phyloP scores from a whole-genome alignment of 2,329 filamentous ascomycete species.

The Ascocoryne sarcoides region DNA sequence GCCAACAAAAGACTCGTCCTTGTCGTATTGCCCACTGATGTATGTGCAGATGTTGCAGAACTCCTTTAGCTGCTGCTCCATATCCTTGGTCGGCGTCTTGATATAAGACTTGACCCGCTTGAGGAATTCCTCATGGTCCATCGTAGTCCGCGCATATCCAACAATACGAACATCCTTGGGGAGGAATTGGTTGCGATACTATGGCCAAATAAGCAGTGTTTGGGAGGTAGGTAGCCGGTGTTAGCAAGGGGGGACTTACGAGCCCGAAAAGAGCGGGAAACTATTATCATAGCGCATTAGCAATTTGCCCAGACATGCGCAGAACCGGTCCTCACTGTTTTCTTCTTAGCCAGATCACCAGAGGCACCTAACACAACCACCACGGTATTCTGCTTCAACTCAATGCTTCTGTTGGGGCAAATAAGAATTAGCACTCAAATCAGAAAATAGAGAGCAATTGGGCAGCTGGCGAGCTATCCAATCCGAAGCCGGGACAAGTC shows the following conservation, averaged over 20 bases:
- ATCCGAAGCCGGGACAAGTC: too few relatives aligned
- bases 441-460: too few relatives aligned
- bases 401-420: constrained; percentile 40
- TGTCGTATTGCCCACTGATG: constrained; percentile 93
- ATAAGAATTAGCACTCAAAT: constrained; percentile 30
- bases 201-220: constrained; percentile 15
- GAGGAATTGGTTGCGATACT: constrained; percentile 99
- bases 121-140: constrained; percentile 95
- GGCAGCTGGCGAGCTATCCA: too few relatives aligned
- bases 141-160: constrained; percentile 98
- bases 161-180: constrained; percentile 94
- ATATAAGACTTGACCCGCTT: constrained; percentile 95
- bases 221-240: constrained; percentile 5
- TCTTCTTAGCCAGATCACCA: constrained; percentile 98
- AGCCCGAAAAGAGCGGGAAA: constrained; percentile 96
- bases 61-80: constrained; percentile 87
- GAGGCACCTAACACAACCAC: constrained; percentile 96
- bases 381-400: constrained; percentile 97
- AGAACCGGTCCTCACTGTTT: constrained; percentile 59
- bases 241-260: constrained; percentile 49
- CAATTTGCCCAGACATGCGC: background rate
- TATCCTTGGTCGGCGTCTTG: constrained; percentile 96
- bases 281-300: constrained; percentile 38
- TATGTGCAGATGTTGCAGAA: constrained; percentile 88
- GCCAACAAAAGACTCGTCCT: constrained; percentile 85